Evolutionary conservation across 768 basidiomycete genomes (phyloP), one percentile per base, ranked within the genome.

Genomic region (Cystobasidium tubakii): DNA sequence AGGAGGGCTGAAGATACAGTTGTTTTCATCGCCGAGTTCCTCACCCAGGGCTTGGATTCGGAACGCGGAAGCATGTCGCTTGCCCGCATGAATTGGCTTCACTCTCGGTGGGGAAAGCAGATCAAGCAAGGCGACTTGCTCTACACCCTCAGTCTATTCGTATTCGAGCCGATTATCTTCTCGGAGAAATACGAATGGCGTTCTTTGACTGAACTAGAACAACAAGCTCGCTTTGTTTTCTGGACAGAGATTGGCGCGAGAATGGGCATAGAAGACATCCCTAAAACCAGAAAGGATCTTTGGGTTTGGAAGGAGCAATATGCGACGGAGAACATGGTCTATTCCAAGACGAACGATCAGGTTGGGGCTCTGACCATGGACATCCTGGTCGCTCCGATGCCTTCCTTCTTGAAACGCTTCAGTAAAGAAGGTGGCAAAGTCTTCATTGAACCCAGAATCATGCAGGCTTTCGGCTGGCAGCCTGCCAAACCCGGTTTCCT

Each of bases 111-210:
- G 27, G 60, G 71, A 17, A 64, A 44, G 23, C 31, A 12, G 29
- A 73, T 73, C 60, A 62, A 19, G n/a, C 21, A 46, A 29, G 57
- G 25, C 12, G 71, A 73, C 42, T 54, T 73, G 2, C 71, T 73
- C 10, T 73, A 53, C 43, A 73, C 71, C 21, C 71, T 73, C 9
- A 34, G 60, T 29, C 62, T 73, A 29, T 73, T 73, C 71, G 33
- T 73, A 62, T 64, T 73, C 34, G 71, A 73, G 71, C 71, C 71
- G 10, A 63, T 73, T 12, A 31, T 4, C 54, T 44, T 62, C n/a
- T 6, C 42, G 15, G 60, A 62, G 46, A 34, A 17, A 46, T 73
- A 73, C 71, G 71, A 64, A 15, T 73, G 71, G 71, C 71, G 71
- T 19, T 6, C 60, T 6, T 62, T 73, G 19, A 64, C 60, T 12